These are phyloP conservation scores for Cymbopogon flexuosus DNA, from an alignment of 202 grass and related monocot species.

Conservation along the genomic window DNA sequence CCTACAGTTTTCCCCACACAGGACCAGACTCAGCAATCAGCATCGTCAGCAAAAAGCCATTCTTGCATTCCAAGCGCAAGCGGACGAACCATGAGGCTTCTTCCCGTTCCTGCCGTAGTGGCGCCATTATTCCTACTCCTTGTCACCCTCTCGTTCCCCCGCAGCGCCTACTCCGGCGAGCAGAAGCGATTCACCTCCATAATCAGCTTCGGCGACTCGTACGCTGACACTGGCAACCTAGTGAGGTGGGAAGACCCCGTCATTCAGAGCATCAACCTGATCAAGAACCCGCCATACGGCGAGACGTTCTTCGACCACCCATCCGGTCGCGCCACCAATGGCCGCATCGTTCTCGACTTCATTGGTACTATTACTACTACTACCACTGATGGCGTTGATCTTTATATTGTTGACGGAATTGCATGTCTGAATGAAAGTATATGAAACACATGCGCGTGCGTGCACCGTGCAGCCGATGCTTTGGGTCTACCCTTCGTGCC, in stretches of 20 bases:
- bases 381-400: too few relatives aligned
- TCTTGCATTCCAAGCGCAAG: background rate
- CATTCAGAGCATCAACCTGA: too few relatives aligned
- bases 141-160: background rate
- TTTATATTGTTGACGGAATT: too few relatives aligned
- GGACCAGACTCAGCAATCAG: background rate
- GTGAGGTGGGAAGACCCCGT: background rate
- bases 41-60: background rate
- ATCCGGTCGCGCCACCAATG: constrained; percentile 39
- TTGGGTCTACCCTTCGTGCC: constrained; percentile 47
- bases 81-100: background rate
- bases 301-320: constrained; percentile 41
- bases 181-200: constrained; percentile 30
- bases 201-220: constrained; percentile 58
- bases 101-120: background rate
- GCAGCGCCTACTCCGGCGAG: background rate
- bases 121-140: constrained; percentile 5
- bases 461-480: constrained; percentile 37
- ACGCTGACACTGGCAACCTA: constrained; percentile 45
- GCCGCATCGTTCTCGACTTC: constrained; percentile 51
- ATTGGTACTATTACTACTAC: constrained; percentile 28
- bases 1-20: too few relatives aligned
- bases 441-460: too few relatives aligned
- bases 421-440: too few relatives aligned
- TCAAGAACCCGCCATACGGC: constrained; percentile 10